phyloP scores from a whole-genome alignment of 2,329 filamentous ascomycete genomes.

The Penicillium sclerotiorum region DNA sequence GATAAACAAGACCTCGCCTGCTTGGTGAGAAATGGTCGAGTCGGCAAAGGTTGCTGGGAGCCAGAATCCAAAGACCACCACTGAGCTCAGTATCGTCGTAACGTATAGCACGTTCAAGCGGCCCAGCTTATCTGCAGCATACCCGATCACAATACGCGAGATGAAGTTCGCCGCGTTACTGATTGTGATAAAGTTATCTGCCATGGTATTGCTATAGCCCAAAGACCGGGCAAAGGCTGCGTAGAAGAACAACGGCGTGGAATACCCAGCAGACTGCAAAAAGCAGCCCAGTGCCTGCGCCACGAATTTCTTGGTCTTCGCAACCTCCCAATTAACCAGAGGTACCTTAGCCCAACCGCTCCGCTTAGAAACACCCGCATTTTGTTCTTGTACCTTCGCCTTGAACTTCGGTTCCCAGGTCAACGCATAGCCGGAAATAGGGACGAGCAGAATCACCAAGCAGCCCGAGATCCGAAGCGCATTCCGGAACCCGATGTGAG shows the following conservation, averaged over 20 bases:
- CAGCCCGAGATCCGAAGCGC: conserved; percentile 38
- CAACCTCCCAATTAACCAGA: conserved; percentile 35
- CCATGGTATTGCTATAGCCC: conserved; percentile 39
- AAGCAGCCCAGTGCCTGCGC: conserved; percentile 41
- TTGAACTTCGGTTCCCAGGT: conserved; percentile 35
- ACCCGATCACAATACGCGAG: conserved; percentile 44
- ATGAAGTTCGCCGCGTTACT: conserved; percentile 47
- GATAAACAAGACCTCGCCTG: conserved; percentile 33
- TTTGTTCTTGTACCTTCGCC: conserved; percentile 24
- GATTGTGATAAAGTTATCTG: conserved; percentile 44
- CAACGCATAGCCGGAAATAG: conserved; percentile 27
- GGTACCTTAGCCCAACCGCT: conserved; percentile 30
- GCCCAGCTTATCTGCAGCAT: conserved; percentile 43
- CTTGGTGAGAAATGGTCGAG: conserved; percentile 8
- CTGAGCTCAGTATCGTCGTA: conserved; percentile 34
- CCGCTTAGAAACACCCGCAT: conserved; percentile 14
- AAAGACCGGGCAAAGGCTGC: conserved; percentile 45
- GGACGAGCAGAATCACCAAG: conserved; percentile 33
- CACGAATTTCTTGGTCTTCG: conserved; percentile 35
- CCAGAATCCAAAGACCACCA: conserved; percentile 33
- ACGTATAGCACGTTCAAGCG: conserved; percentile 47
- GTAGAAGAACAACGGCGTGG: conserved; percentile 45
- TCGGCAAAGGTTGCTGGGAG: conserved; percentile 26
- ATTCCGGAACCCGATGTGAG: conserved; percentile 41
- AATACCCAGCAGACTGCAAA: conserved; percentile 45